A percentile compares a stretch with the other conserved stretches of the same genome.
These are phyloP conservation scores for Penicillium mononematosum DNA, from an alignment of 495 filamentous ascomycete genomes.

Conservation along the genomic window DNA sequence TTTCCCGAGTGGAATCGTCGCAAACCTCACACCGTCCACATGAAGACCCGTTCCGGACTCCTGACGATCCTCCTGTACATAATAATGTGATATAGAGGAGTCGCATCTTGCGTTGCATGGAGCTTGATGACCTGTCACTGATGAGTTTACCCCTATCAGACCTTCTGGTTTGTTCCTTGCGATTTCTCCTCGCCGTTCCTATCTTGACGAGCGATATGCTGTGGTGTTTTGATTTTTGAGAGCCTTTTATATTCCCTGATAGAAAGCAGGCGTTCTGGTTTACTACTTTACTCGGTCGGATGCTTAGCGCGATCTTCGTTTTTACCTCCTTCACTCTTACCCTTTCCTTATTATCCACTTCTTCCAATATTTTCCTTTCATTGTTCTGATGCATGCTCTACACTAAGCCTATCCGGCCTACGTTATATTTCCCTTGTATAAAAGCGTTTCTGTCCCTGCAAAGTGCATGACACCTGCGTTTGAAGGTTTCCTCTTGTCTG, in stretches of 20 bases:
- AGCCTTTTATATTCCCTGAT: slow-evolving; percentile 45
- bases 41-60: slow-evolving; percentile 40
- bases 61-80: slow-evolving; percentile 38
- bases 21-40: slow-evolving; percentile 38
- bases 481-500: slow-evolving; percentile 20
- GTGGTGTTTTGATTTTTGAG: slow-evolving; percentile 29
- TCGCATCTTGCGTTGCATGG: slow-evolving; percentile 24
- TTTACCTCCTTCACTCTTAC: slow-evolving; percentile 9
- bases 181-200: slow-evolving; percentile 24
- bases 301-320: slow-evolving; percentile 34
- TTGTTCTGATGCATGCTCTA: slow-evolving; percentile 22
- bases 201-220: slow-evolving; percentile 37
- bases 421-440: slow-evolving; percentile 35
- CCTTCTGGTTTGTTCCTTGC: slow-evolving; percentile 28
- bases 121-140: slow-evolving; percentile 36
- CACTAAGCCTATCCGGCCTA: slow-evolving; percentile 20
- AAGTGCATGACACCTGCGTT: slow-evolving; percentile 19
- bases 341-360: slow-evolving; percentile 17
- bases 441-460: slow-evolving; percentile 33
- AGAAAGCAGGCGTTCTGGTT: slow-evolving; percentile 49
- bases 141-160: slow-evolving; percentile 29
- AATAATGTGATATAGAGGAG: slow-evolving; percentile 33
- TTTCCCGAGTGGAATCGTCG: slow-evolving; percentile 78
- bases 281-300: slow-evolving; percentile 31
- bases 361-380: slow-evolving; percentile 7